Conservation (phyloP, 192 early-diverging fungal species). For the Podochytrium sp. region DNA sequence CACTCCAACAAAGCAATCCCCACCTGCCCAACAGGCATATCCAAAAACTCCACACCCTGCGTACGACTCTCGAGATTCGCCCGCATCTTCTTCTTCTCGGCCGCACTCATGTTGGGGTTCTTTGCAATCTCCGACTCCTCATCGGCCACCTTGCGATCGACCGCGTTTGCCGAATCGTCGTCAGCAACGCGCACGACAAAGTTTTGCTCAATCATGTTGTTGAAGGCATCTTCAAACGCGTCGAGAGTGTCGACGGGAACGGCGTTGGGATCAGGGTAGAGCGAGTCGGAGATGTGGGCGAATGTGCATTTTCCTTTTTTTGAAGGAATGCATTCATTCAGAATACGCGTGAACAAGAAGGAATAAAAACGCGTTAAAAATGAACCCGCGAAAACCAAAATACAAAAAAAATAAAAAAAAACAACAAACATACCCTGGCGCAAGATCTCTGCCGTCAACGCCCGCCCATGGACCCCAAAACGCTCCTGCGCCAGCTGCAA, state of each 20-base stretch:
- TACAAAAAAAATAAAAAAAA: too few relatives aligned
- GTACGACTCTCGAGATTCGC: constrained; percentile 23
- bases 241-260: constrained; percentile 12
- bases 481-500: constrained; percentile 17
- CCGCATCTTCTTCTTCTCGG: constrained; percentile 47
- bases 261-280: neutral
- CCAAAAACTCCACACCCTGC: constrained; percentile 33
- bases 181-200: constrained; percentile 31
- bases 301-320: constrained; percentile 42
- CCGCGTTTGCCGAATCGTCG: constrained; percentile 31
- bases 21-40: constrained; percentile 26
- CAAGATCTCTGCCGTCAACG: too few relatives aligned
- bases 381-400: too few relatives aligned
- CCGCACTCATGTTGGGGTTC: constrained; percentile 44
- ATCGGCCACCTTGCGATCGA: constrained; percentile 37
- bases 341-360: too few relatives aligned
- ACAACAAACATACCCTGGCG: too few relatives aligned
- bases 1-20: constrained; percentile 1
- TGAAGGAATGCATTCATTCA: too few relatives aligned
- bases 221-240: constrained; percentile 29
- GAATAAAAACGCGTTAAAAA: too few relatives aligned
- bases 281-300: neutral
- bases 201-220: constrained; percentile 22
- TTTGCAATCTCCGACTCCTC: constrained; percentile 39
- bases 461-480: too few relatives aligned